phyloP scores from a whole-genome alignment of 2,329 filamentous ascomycete genomes.

The Penicillium fuscoglaucum region DNA sequence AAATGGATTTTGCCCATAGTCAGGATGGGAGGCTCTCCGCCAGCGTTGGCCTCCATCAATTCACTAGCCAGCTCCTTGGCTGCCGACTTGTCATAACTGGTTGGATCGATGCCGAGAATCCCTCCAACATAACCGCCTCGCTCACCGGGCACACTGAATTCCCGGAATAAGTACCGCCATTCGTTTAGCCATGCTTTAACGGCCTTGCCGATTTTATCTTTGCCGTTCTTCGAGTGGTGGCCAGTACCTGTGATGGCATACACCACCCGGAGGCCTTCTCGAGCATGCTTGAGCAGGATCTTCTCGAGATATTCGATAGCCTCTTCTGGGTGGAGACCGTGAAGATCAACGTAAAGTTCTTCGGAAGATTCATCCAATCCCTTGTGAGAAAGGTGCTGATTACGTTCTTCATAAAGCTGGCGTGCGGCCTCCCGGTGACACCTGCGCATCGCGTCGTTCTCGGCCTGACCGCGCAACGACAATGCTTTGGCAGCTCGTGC shows the following conservation, averaged over 20 bases:
- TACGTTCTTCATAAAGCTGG: conserved; percentile 90
- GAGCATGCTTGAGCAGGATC: conserved; percentile 78
- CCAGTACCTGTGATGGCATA: conserved; percentile 97
- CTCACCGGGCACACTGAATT: conserved; percentile 96
- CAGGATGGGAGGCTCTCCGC: conserved; percentile 30
- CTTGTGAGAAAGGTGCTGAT: conserved; percentile 60
- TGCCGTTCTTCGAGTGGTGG: conserved; percentile 97
- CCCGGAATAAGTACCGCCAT: conserved; percentile 92
- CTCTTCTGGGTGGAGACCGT: conserved; percentile 98
- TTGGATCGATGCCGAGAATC: conserved; percentile 64
- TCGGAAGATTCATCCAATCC: conserved; percentile 50
- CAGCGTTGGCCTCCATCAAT: conserved; percentile 23
- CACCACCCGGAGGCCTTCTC: conserved; percentile 68
- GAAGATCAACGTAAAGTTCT: conserved; percentile 92
- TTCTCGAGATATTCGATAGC: conserved; percentile 91
- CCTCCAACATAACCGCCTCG: conserved; percentile 72
- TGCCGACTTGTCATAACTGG: conserved; percentile 54
- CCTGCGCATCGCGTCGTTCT: conserved; percentile 96
- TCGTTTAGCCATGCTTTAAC: conserved; percentile 89
- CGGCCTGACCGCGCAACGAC: conserved; percentile 88
- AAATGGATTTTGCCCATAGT: conserved; percentile 48
- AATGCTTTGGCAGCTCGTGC: conserved; percentile 93
- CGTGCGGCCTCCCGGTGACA: conserved; percentile 91
- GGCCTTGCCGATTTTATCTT: conserved; percentile 96
- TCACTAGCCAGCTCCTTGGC: conserved; percentile 29